A percentile compares a stretch with the other conserved stretches of the same genome.
phyloP scores from a whole-genome alignment of 768 basidiomycete species.

The Auricularia auricula-judae region DNA sequence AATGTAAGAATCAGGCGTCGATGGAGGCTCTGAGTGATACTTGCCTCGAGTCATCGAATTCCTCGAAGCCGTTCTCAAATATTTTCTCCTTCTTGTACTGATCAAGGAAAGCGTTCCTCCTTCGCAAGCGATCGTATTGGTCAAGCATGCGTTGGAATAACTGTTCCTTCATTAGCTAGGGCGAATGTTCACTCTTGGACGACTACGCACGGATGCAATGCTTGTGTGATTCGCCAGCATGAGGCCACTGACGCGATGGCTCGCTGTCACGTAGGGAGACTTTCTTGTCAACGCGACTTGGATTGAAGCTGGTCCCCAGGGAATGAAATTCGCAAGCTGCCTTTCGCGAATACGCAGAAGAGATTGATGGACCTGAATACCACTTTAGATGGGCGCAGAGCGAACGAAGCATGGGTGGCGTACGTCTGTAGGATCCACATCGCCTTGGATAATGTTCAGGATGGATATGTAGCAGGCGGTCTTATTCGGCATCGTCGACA shows the following conservation, averaged over 20 bases:
- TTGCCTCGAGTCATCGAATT: conserved; percentile 97
- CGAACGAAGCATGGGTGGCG: conserved; percentile 12
- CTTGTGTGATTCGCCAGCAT: conserved; percentile 99
- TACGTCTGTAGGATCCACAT: conserved; percentile 96
- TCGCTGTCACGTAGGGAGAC: conserved; percentile 78
- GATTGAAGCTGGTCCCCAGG: conserved; percentile 97
- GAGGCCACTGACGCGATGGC: conserved; percentile 91
- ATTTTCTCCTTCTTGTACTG: conserved; percentile 96
- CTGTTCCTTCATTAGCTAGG: conserved; percentile 26
- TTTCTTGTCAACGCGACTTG: conserved; percentile 91
- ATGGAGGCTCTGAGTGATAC: background rate
- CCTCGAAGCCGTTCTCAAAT: conserved; percentile 86
- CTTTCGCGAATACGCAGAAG: conserved; percentile 92
- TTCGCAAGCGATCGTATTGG: conserved; percentile 81
- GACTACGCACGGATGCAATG: conserved; percentile 70
- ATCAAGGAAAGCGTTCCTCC: conserved; percentile 89
- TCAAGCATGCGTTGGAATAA: conserved; percentile 93
- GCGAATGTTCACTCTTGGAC: background rate
- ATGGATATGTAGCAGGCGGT: conserved; percentile 95
- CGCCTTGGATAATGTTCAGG: conserved; percentile 96
- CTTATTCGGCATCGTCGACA: conserved; percentile 85
- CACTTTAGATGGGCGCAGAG: conserved; percentile 2
- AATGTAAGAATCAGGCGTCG: background rate
- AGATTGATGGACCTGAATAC: conserved; percentile 83
- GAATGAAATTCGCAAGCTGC: conserved; percentile 94